Conservation (phyloP, 148 eudicot genomes). For the Camellia japonica region DNA sequence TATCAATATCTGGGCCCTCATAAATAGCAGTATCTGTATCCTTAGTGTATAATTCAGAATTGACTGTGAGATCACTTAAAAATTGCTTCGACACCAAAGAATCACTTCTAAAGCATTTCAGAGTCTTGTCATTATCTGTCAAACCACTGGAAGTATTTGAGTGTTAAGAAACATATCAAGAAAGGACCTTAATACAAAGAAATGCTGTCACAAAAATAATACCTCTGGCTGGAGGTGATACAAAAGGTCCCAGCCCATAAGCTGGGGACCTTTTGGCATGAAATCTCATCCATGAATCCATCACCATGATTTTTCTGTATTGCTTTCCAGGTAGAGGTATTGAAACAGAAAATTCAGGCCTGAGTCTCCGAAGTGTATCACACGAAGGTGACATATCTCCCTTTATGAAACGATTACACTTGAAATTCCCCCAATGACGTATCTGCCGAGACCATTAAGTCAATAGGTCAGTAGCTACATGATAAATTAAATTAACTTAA, state of each 20-base stretch:
- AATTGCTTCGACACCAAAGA: conserved; percentile 33
- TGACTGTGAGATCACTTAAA: conserved; percentile 36
- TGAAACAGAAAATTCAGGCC: conserved; percentile 37
- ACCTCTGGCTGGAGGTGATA: conserved; percentile 56
- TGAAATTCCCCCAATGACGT: conserved; percentile 30
- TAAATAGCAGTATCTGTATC: conserved; percentile 17
- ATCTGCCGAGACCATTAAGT: conserved; percentile 31
- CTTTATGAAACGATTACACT: conserved; percentile 35
- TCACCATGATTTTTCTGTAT: conserved; percentile 29
- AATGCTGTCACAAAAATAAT: conserved; percentile 22
- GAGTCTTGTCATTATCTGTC: conserved; percentile 60
- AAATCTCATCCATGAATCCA: conserved; percentile 30
- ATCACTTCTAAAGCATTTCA: conserved; percentile 34
- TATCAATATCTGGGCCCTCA: conserved; percentile 24
- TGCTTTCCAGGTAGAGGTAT: conserved; percentile 32
- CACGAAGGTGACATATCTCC: conserved; percentile 50
- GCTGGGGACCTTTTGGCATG: conserved; percentile 30
- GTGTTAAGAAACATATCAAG: conserved; percentile 62
- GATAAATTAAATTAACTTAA: background rate
- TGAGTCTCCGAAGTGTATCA: conserved; percentile 43
- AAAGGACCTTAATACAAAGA: conserved; percentile 7
- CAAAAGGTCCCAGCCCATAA: conserved; percentile 31
- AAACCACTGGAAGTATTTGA: conserved; percentile 82
- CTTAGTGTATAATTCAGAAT: conserved; percentile 26
- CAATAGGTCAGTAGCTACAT: background rate